Conservation (phyloP, 2,329 filamentous ascomycete species). For the Nemania sp. region DNA sequence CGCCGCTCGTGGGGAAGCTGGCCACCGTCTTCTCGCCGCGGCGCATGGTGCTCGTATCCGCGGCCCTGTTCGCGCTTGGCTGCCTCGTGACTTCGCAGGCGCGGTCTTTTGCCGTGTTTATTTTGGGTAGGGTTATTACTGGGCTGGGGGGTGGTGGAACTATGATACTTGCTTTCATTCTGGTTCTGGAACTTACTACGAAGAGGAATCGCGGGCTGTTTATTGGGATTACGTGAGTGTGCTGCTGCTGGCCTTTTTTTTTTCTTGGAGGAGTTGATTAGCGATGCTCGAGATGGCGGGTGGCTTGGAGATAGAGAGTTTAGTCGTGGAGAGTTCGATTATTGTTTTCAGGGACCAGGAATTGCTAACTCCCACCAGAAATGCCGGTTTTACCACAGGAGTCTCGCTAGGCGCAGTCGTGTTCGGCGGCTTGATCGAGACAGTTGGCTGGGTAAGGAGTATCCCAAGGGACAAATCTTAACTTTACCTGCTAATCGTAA, state of each 20-base stretch:
- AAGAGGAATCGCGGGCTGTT: conserved; percentile 70
- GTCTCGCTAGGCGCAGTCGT: conserved; percentile 72
- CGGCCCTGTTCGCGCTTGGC: conserved; percentile 62
- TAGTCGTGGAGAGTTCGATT: not conserved
- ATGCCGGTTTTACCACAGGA: conserved; percentile 72
- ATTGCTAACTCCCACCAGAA: conserved; percentile 41
- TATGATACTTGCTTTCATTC: conserved; percentile 72
- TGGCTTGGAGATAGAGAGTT: not conserved
- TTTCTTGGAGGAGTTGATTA: no score
- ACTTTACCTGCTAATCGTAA: conserved; percentile 18
- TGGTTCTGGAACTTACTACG: conserved; percentile 73
- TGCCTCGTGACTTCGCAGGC: conserved; percentile 67
- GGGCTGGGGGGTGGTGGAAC: conserved; percentile 73
- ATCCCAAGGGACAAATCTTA: not conserved
- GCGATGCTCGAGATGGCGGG: not conserved
- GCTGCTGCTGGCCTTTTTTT: not conserved
- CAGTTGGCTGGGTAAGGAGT: conserved; percentile 68
- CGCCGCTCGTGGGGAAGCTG: conserved; percentile 72
- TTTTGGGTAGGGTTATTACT: conserved; percentile 68
- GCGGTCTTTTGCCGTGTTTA: conserved; percentile 61
- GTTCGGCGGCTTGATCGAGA: conserved; percentile 65
- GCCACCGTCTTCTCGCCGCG: conserved; percentile 74
- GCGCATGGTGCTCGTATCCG: conserved; percentile 64
- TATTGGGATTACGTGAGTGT: conserved; percentile 63
- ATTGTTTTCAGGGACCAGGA: not conserved